Evolutionary conservation across 805 yeast species (phyloP).

Genomic region (Jamesozyma spencerorum): DNA sequence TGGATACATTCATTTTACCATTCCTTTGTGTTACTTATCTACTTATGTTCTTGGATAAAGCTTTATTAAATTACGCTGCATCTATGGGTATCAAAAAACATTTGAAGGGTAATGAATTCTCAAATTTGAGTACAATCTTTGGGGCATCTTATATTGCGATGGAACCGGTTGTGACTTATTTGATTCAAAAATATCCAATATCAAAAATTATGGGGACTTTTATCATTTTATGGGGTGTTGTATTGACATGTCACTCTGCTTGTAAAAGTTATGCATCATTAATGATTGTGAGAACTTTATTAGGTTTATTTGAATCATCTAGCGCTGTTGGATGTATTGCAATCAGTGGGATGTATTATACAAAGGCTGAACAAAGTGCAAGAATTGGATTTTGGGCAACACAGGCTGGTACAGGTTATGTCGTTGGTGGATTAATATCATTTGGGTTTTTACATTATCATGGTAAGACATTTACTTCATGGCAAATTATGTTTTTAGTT

Average conservation of each 20-base stretch:
- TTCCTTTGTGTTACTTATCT: conserved; percentile 46
- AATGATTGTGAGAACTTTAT: conserved; percentile 44
- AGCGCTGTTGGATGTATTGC: conserved; percentile 49
- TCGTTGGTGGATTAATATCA: conserved; percentile 39
- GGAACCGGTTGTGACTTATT: conserved; percentile 41
- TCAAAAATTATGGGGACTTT: conserved; percentile 41
- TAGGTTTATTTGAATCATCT: conserved; percentile 48
- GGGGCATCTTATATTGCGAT: conserved; percentile 46
- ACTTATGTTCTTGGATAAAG: conserved; percentile 50
- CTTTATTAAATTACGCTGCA: conserved; percentile 51
- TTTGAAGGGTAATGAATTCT: conserved; percentile 40
- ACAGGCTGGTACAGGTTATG: conserved; percentile 45
- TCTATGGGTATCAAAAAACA: conserved; percentile 52
- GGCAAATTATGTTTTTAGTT: conserved; percentile 53
- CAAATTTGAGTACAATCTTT: conserved; percentile 45
- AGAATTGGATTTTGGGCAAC: conserved; percentile 50
- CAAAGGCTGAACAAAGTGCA: conserved; percentile 41
- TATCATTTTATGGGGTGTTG: conserved; percentile 46
- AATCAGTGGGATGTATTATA: conserved; percentile 56
- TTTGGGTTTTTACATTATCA: conserved; percentile 47
- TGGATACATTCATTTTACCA: conserved; percentile 42
- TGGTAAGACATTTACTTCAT: conserved; percentile 37
- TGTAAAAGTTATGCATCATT: conserved; percentile 44
- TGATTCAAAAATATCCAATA: conserved; percentile 44
- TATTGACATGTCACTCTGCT: conserved; percentile 43